Evolutionary conservation across 2,329 filamentous ascomycete genomes (phyloP).

Genomic region (Zasmidium cellare): DNA sequence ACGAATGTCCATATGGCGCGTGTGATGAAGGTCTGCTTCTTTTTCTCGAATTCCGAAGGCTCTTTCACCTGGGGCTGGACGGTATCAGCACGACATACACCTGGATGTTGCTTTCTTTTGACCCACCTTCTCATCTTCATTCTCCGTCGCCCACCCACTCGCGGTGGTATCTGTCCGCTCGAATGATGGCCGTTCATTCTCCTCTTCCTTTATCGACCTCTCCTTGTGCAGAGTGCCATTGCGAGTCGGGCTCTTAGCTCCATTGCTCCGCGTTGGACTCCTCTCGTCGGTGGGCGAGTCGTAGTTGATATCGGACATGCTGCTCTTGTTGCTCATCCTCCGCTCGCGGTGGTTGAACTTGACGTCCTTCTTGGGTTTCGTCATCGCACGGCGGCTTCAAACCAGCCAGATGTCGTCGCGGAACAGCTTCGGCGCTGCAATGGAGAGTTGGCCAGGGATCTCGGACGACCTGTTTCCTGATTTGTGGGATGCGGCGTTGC

Average conservation of each 20-base stretch:
- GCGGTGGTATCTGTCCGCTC: slow-evolving; percentile 30
- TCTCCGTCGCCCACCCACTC: slow-evolving; percentile 37
- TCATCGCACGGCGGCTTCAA: slow-evolving; percentile 39
- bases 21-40: slow-evolving; percentile 96
- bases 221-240: slow-evolving; percentile 37
- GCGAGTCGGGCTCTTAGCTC: slow-evolving; percentile 52
- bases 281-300: slow-evolving; percentile 28
- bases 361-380: slow-evolving; percentile 59
- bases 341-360: slow-evolving; percentile 61
- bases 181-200: slow-evolving; percentile 17
- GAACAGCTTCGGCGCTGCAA: background rate
- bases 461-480: slow-evolving; percentile 1
- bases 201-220: slow-evolving; percentile 15
- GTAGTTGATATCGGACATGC: slow-evolving; percentile 57
- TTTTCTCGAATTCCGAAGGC: slow-evolving; percentile 85
- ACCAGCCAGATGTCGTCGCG: background rate
- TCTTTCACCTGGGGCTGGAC: slow-evolving; percentile 20
- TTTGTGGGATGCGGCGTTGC: background rate
- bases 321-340: slow-evolving; percentile 56
- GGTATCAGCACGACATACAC: background rate
- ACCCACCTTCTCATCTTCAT: slow-evolving; percentile 33
- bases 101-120: background rate
- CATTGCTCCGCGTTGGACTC: slow-evolving; percentile 41
- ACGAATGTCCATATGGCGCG: slow-evolving; percentile 96
- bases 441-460: background rate